Evolutionary conservation across 192 early-diverging fungal species (phyloP), one percentile per base, ranked within the genome.

Genomic region (Backusella tarrabulga): DNA sequence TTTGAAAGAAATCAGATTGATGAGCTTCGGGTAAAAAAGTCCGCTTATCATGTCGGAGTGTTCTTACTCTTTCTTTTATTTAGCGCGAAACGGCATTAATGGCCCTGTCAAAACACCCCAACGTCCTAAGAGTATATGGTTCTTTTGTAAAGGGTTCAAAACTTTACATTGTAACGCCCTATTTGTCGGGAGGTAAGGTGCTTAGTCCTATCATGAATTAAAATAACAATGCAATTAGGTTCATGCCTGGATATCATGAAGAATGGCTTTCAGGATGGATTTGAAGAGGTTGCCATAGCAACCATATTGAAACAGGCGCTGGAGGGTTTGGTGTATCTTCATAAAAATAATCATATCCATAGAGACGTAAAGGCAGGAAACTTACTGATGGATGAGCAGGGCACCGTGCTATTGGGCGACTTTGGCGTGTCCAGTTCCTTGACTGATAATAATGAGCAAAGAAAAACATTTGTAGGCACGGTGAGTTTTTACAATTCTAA

Each of bases 1-100:
- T 96, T 96, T 90, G 94, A 95, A 78, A 83, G 95, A 29, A 93
- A 94, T 82, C 95, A 96, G 79, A 96, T 96, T 76, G 95, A 96
- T 80, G 95, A 96, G 82, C 85, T 96, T 56, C 77, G 95, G 82
- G 92, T 93, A 86, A 75, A 77, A 81, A 44, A 50, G 42, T 44
- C 38, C 14, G 19, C 21, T 21, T 17, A 69, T 23, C 5, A 38
- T 9, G 9, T 38, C 35, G 34, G 34, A 40, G 34, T 38, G 34
- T 23, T 50, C 34, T 56, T 29, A 42, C 19, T 32, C 42, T 29
- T 63, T 23, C 2, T 29, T 29, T 74, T 12, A 68, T 42, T 14
- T 72, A 94, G 90, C 79, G 94, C 40, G 95, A 96, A 81, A 95
- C 95, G 32, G 92, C 93, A 73, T 90, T 94, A 60, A 96, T 96